Evolutionary conservation across 768 basidiomycete species (phyloP), one percentile per base, ranked within the genome.

Genomic region (Amanita exitialis): DNA sequence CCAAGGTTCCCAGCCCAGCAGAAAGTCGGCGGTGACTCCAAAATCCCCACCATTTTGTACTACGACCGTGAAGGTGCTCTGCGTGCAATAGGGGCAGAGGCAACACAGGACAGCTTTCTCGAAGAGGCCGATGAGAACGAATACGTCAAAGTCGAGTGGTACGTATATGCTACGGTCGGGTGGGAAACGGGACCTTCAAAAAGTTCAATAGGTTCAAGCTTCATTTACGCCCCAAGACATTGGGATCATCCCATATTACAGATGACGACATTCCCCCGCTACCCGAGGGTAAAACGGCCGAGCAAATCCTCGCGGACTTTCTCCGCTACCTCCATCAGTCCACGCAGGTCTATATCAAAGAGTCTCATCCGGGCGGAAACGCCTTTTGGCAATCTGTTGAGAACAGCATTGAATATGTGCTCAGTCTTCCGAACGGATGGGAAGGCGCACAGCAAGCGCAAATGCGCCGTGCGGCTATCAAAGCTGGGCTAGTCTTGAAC

Each of bases 401-500:
- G 47, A 49, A 57, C 36, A 63, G 64, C n/a, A 64, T 69, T 4
- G 65, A 72, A 34, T 73, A 70, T 48, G 65, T 75, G 35, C 56
- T 76, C 44, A 68, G 69, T 4, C 76, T 78, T 52, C 78, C 78
- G 9, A 79, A 79, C 51, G 77, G 72, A 1, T 80, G 78, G 78
- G 78, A 72, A 51, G 74, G 75, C 2, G 58, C 59, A 2, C 79
- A 80, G 53, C 79, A 80, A 52, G 64, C 62, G 8, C 62, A 68
- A 55, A 75, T 79, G 61, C 69, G 78, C 7, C 59, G 58, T 5
- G 78, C 78, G 1, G 75, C 76, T 0, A 57, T 70, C 9, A 47
- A 64, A 23, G 78, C 73, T 0, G 75, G 76, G 10, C 66, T 80
- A 16, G 62, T 80, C 4, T 56, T 66, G 0, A 58, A 64, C 42